Evolutionary conservation across 2,329 filamentous ascomycete species (phyloP).

Genomic region (Thermothelomyces thermophilus): DNA sequence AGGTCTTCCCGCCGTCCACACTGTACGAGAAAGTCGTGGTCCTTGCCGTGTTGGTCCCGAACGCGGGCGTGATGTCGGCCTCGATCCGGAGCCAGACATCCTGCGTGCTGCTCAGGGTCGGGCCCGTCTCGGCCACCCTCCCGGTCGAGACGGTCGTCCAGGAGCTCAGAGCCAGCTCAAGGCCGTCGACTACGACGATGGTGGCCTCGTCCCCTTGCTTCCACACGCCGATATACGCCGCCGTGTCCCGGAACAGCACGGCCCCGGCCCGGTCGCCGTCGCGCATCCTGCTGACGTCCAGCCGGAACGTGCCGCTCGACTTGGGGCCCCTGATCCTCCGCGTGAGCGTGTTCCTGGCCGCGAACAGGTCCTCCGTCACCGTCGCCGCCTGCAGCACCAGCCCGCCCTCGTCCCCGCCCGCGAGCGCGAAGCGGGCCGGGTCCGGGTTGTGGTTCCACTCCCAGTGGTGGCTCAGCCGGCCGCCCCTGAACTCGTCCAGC

Average conservation of each 20-base stretch:
- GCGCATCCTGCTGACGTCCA: slow-evolving; percentile 43
- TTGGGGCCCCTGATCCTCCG: slow-evolving; percentile 40
- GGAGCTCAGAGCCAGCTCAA: slow-evolving; percentile 26
- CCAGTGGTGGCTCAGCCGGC: slow-evolving; percentile 40
- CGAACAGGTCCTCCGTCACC: slow-evolving; percentile 45
- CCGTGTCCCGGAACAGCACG: slow-evolving; percentile 46
- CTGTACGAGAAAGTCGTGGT: slow-evolving; percentile 38
- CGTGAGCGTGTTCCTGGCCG: slow-evolving; percentile 42
- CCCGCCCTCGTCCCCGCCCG: slow-evolving; percentile 29
- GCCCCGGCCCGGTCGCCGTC: slow-evolving; percentile 48
- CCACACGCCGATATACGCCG: slow-evolving; percentile 47
- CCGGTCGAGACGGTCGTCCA: slow-evolving; percentile 32
- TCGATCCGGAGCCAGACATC: slow-evolving; percentile 34
- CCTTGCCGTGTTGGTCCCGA: slow-evolving; percentile 24
- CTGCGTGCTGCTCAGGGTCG: slow-evolving; percentile 5
- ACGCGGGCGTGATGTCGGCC: slow-evolving; percentile 31
- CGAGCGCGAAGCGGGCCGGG: slow-evolving; percentile 33
- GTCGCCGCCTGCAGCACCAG: slow-evolving; percentile 43
- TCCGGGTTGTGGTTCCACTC: slow-evolving; percentile 61
- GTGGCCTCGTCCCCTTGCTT: slow-evolving; percentile 29
- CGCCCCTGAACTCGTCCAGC: slow-evolving; percentile 40
- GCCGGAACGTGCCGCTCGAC: slow-evolving; percentile 42
- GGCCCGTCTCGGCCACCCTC: slow-evolving; percentile 23
- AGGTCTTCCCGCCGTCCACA: slow-evolving; percentile 37
- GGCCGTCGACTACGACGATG: slow-evolving; percentile 27